These are phyloP conservation scores for Picochlorum sp. DNA, from an alignment of 139 green algal species.

Conservation along the genomic window DNA sequence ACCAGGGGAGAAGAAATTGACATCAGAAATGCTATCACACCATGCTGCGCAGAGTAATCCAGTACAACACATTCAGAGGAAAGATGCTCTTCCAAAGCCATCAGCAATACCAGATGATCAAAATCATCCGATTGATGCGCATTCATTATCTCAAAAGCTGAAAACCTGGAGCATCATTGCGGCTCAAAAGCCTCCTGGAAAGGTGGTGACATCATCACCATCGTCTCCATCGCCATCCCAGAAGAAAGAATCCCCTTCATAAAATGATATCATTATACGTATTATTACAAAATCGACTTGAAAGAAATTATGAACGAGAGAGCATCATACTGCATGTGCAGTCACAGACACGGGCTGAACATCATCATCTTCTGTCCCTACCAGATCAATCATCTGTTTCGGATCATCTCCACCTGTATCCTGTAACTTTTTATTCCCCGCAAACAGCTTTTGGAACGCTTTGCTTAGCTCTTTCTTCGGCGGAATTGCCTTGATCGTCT, in stretches of 20 bases:
- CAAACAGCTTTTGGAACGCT: too few relatives aligned
- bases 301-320: too few relatives aligned
- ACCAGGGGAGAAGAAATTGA: background rate
- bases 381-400: too few relatives aligned
- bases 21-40: background rate
- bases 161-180: conserved; percentile 1
- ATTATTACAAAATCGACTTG: too few relatives aligned
- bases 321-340: too few relatives aligned
- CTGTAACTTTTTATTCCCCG: too few relatives aligned
- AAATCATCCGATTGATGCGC: background rate
- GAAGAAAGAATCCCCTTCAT: too few relatives aligned
- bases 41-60: background rate
- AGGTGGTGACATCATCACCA: background rate
- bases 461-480: background rate
- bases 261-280: too few relatives aligned
- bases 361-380: too few relatives aligned
- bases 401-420: too few relatives aligned
- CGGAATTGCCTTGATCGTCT: background rate
- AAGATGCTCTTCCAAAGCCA: background rate
- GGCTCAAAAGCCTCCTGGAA: background rate
- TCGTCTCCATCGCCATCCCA: too few relatives aligned
- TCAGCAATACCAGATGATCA: background rate
- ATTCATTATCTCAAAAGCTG: background rate
- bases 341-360: too few relatives aligned
- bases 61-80: background rate